A percentile compares a stretch with the other conserved stretches of the same genome.
Conservation (phyloP, 2,329 filamentous ascomycete species). For the Septoria petroselini region DNA sequence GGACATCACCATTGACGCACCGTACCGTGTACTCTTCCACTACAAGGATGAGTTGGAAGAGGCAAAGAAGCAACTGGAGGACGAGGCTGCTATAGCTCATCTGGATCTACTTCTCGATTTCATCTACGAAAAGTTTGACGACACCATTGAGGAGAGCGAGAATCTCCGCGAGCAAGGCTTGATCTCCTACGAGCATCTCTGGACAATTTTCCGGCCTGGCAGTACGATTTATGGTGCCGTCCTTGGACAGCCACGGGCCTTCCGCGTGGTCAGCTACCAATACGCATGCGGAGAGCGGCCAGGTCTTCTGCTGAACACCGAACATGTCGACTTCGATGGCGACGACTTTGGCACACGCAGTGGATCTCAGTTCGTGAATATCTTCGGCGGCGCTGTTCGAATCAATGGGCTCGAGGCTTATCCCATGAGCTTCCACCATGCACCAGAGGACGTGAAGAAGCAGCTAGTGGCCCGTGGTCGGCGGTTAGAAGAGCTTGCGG, state of each 20-base stretch:
- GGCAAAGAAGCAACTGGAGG: constrained; percentile 24
- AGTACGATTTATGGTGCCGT: constrained; percentile 30
- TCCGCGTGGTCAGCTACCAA: constrained; percentile 32
- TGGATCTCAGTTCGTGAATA: constrained; percentile 17
- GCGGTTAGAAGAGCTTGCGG: constrained; percentile 29
- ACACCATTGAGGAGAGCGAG: constrained; percentile 34
- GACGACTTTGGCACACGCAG: constrained; percentile 29
- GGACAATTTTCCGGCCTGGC: constrained; percentile 45
- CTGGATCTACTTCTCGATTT: constrained; percentile 36
- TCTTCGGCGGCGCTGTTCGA: constrained; percentile 26
- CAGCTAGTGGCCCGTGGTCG: constrained; percentile 30
- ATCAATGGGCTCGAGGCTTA: constrained; percentile 31
- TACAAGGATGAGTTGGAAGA: constrained; percentile 32
- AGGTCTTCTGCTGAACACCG: constrained; percentile 31
- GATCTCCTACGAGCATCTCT: constrained; percentile 42
- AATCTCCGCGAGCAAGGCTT: constrained; percentile 32
- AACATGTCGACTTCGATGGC: constrained; percentile 40
- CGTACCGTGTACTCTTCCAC: constrained; percentile 33
- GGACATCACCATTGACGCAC: constrained; percentile 32
- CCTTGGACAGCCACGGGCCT: constrained; percentile 35
- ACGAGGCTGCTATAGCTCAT: constrained; percentile 35
- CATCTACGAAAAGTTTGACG: constrained; percentile 29
- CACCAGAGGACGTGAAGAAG: constrained; percentile 19
- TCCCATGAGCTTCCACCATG: constrained; percentile 26
- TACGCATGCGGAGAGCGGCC: constrained; percentile 29